Percentiles rank a stretch among this genome's conserved stretches.
Evolutionary conservation across 768 basidiomycete genomes (phyloP).

Genomic region (Termitomyces sp.): DNA sequence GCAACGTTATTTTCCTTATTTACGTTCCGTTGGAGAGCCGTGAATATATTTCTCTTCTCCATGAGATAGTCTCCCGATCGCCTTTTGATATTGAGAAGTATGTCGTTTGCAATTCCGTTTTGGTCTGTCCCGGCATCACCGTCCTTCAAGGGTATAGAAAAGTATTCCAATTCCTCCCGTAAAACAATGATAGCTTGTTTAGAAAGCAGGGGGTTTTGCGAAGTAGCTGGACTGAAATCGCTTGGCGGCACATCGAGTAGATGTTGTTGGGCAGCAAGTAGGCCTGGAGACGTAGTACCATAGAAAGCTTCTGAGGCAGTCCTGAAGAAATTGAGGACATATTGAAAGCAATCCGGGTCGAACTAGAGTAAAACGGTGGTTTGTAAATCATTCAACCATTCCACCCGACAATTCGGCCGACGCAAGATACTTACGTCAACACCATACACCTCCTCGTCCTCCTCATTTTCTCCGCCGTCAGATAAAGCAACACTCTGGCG

Average conservation of each 20-base stretch:
- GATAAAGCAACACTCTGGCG: conserved; percentile 74
- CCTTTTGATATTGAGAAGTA: conserved; percentile 75
- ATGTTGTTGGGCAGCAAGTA: conserved; percentile 75
- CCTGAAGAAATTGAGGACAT: conserved; percentile 89
- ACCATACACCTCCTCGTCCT: conserved; percentile 73
- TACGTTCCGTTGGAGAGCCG: conserved; percentile 95
- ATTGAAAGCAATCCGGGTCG: conserved; percentile 95
- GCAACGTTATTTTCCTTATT: conserved; percentile 99
- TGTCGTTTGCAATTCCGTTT: conserved; percentile 74
- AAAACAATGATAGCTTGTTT: conserved; percentile 99
- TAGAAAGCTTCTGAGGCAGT: conserved; percentile 88
- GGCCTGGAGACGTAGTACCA: conserved; percentile 71
- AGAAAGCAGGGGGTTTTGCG: conserved; percentile 86
- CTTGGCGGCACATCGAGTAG: conserved; percentile 61
- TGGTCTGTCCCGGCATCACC: conserved; percentile 61
- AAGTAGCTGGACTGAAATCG: conserved; percentile 55
- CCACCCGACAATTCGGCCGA: not conserved
- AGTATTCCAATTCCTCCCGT: conserved; percentile 97
- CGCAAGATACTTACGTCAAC: not conserved
- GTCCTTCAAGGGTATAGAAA: conserved; percentile 83
- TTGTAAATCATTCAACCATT: not conserved
- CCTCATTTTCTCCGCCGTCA: conserved; percentile 69
- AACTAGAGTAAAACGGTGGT: conserved; percentile 49
- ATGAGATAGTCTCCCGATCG: conserved; percentile 85
- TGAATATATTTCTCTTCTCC: conserved; percentile 90